phyloP scores from a whole-genome alignment of 257 asterid species.

The Salvia splendens region DNA sequence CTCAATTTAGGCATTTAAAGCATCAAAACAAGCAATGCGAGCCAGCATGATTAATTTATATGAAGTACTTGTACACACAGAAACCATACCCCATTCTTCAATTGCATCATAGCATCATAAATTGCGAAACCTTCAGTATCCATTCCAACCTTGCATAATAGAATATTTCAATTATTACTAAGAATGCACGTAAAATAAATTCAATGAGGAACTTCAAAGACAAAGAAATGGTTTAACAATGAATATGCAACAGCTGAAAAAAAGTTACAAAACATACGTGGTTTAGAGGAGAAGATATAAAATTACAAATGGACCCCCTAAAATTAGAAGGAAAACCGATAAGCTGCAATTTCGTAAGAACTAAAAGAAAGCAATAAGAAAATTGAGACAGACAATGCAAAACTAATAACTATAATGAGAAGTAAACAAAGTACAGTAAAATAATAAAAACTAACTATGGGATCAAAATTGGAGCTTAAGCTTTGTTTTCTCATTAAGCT shows the following conservation, averaged over 20 bases:
- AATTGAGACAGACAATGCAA: slow-evolving; percentile 9
- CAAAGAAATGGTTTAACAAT: slow-evolving; percentile 9
- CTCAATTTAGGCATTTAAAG: not conserved
- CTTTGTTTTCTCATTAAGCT: slow-evolving; percentile 7
- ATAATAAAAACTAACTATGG: slow-evolving; percentile 9
- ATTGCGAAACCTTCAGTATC: slow-evolving; percentile 94
- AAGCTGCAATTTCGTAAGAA: not conserved
- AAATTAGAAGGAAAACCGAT: slow-evolving; percentile 5
- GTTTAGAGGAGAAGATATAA: slow-evolving; percentile 2
- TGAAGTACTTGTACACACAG: slow-evolving; percentile 14
- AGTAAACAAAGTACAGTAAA: slow-evolving; percentile 16
- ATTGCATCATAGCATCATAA: slow-evolving; percentile 86
- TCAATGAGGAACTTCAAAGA: slow-evolving; percentile 11
- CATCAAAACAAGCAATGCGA: slow-evolving; percentile 11
- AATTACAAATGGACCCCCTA: slow-evolving; percentile 10
- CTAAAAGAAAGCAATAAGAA: not conserved
- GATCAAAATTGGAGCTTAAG: slow-evolving; percentile 11
- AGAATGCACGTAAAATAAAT: slow-evolving; percentile 3
- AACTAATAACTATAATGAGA: not conserved
- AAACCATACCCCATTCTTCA: slow-evolving; percentile 77
- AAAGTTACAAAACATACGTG: not conserved
- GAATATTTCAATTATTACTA: slow-evolving; percentile 29
- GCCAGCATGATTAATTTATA: slow-evolving; percentile 14
- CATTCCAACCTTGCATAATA: slow-evolving; percentile 67
- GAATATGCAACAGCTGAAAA: not conserved